These are phyloP conservation scores for Globisporangium mamillatum DNA, from an alignment of 352 stramenopile genomes.

Conservation along the genomic window DNA sequence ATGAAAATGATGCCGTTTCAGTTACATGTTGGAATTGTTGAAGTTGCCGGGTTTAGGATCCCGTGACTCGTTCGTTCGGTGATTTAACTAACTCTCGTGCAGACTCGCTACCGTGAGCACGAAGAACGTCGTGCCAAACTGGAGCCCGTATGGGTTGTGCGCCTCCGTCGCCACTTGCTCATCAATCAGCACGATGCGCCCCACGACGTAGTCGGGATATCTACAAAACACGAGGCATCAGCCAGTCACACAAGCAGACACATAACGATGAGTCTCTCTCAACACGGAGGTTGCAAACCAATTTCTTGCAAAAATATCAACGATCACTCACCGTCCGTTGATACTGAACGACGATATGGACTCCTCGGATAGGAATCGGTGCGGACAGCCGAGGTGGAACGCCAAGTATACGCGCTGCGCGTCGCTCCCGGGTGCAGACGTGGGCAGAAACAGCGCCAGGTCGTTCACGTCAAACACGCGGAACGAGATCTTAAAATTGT, in stretches of 20 bases:
- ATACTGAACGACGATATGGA: slow-evolving; percentile 88
- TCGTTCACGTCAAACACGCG: slow-evolving; percentile 81
- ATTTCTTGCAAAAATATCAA: background rate
- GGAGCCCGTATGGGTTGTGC: slow-evolving; percentile 79
- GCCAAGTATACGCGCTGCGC: slow-evolving; percentile 79
- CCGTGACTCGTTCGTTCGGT: slow-evolving; percentile 7
- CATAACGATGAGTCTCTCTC: background rate
- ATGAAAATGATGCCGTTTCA: background rate
- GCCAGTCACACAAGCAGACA: slow-evolving; percentile 3
- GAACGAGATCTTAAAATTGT: slow-evolving; percentile 87
- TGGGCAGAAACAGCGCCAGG: slow-evolving; percentile 81
- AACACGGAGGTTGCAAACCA: background rate
- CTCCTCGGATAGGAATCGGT: slow-evolving; percentile 85
- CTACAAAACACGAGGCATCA: slow-evolving; percentile 25
- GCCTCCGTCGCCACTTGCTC: slow-evolving; percentile 76
- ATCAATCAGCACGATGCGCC: slow-evolving; percentile 86
- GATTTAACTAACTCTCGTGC: slow-evolving; percentile 54
- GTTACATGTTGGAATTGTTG: background rate
- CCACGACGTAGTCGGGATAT: slow-evolving; percentile 87
- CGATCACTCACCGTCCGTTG: slow-evolving; percentile 52
- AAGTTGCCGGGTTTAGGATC: background rate
- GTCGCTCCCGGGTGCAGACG: slow-evolving; percentile 73
- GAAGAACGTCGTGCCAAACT: slow-evolving; percentile 83
- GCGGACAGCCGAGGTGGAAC: slow-evolving; percentile 82
- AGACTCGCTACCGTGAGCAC: slow-evolving; percentile 82